phyloP scores from a whole-genome alignment of 306 rosid genomes.

The Glycine soja region DNA sequence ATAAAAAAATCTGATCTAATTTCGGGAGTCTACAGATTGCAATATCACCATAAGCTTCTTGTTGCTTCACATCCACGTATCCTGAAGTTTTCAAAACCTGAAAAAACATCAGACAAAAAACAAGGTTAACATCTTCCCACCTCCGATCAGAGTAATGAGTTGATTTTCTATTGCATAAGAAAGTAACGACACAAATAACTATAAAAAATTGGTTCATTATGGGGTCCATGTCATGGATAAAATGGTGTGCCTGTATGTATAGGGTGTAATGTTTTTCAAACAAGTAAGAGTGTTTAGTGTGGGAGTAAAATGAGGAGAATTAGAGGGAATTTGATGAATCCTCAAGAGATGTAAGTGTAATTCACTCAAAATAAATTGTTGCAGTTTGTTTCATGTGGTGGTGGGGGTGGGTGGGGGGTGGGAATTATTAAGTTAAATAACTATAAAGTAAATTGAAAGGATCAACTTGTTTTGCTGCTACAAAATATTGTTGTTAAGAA shows the following conservation, averaged over 20 bases:
- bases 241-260: neutral
- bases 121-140: conserved; percentile 28
- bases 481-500: no score
- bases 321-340: no score
- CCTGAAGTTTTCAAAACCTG: conserved; percentile 80
- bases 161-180: conserved; percentile 5
- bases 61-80: conserved; percentile 72
- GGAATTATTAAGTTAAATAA: no score
- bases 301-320: no score
- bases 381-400: no score
- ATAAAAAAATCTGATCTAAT: conserved; percentile 58
- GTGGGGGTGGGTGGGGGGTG: no score
- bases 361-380: no score
- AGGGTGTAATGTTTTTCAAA: neutral
- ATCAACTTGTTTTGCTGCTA: no score
- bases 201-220: conserved; percentile 13
- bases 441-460: no score
- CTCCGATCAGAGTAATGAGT: neutral
- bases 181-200: conserved; percentile 1
- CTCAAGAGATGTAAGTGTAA: no score
- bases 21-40: conserved; percentile 54
- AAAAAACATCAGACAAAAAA: conserved; percentile 35
- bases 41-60: conserved; percentile 67
- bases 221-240: neutral
- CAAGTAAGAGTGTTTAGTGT: neutral